Conservation (phyloP, 306 rosid genomes). For the Lupinus albus region DNA sequence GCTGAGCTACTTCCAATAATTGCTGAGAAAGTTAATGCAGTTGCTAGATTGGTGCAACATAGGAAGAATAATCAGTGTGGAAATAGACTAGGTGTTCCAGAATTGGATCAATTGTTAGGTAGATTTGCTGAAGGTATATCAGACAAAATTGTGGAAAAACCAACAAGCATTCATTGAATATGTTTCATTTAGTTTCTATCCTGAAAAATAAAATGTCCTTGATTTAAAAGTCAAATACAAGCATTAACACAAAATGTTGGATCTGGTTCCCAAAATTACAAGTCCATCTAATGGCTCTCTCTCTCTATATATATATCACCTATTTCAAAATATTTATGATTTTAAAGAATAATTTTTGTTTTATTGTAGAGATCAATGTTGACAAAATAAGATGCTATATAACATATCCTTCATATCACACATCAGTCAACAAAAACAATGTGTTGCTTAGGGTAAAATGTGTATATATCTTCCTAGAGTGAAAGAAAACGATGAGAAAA, state of each 20-base stretch:
- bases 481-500: too few species aligned
- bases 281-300: neutral
- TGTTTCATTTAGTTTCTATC: neutral
- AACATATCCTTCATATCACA: too few species aligned
- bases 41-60: constrained; percentile 50
- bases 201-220: constrained; percentile 25
- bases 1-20: constrained; percentile 57
- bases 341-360: too few species aligned
- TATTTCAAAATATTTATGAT: too few species aligned
- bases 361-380: too few species aligned
- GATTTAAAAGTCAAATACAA: too few species aligned
- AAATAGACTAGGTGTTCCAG: constrained; percentile 33
- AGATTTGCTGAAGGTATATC: constrained; percentile 30
- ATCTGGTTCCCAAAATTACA: neutral
- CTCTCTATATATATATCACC: neutral
- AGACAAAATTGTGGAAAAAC: constrained; percentile 35
- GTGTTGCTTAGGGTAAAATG: too few species aligned
- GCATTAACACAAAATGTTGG: too few species aligned
- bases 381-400: too few species aligned
- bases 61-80: constrained; percentile 42
- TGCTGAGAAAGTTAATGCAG: constrained; percentile 55
- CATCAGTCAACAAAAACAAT: too few species aligned
- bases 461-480: too few species aligned
- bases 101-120: constrained; percentile 38
- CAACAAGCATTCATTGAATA: constrained; percentile 18